Evolutionary conservation across 352 stramenopile genomes (phyloP).

Genomic region (Globisporangium mamillatum): DNA sequence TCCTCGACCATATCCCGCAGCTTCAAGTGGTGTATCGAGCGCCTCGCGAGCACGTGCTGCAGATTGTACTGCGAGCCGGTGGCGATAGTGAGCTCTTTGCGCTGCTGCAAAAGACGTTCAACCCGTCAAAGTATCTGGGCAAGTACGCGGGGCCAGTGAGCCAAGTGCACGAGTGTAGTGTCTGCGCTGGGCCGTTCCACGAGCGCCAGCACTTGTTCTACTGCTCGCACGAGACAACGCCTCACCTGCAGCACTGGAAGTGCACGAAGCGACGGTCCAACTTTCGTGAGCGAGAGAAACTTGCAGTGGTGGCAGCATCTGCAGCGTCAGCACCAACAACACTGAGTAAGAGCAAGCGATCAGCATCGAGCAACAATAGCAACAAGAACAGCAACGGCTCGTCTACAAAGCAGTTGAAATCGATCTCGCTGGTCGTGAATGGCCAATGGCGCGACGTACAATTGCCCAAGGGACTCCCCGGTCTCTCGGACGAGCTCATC

Average conservation of each 20-base stretch:
- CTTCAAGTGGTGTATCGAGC: conserved; percentile 52
- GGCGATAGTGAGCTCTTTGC: conserved; percentile 47
- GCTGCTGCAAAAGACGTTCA: conserved; percentile 51
- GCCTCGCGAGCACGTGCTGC: conserved; percentile 16
- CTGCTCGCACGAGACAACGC: conserved; percentile 36
- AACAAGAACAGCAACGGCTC: conserved; percentile 8
- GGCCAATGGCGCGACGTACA: conserved; percentile 56
- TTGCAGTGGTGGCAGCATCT: conserved; percentile 17
- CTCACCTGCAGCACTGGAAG: conserved; percentile 73
- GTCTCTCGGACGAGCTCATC: conserved; percentile 47
- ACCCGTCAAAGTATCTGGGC: conserved; percentile 46
- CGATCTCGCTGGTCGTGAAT: conserved; percentile 48
- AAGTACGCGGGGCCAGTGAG: conserved; percentile 60
- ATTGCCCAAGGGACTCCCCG: conserved; percentile 47
- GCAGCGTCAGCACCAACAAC: conserved; percentile 1
- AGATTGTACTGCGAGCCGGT: conserved; percentile 28
- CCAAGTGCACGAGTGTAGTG: conserved; percentile 51
- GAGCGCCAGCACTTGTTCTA: conserved; percentile 79
- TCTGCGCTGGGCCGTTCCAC: conserved; percentile 73
- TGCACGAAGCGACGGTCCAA: conserved; percentile 63
- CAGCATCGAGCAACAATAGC: background rate
- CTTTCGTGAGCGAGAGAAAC: conserved; percentile 21
- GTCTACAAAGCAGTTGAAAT: conserved; percentile 58
- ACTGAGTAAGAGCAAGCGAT: background rate
- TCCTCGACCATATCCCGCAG: conserved; percentile 64